Evolutionary conservation across 257 asterid genomes (phyloP), one percentile per base, ranked within the genome.

Genomic region (Cinchona pubescens): DNA sequence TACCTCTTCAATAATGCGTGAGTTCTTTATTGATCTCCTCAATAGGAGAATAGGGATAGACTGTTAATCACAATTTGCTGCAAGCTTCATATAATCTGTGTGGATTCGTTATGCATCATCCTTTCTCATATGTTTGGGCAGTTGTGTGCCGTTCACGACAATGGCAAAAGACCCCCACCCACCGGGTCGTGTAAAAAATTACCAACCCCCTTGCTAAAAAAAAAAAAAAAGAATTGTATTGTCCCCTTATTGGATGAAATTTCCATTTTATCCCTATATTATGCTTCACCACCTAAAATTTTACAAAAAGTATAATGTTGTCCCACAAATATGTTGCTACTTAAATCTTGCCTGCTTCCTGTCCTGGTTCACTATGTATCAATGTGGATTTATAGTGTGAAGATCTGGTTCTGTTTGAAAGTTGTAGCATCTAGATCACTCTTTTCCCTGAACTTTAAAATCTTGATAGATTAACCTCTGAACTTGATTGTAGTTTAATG

Each of bases 1-100:
- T 91, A 87, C 84, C 87, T 93, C 70, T 90, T 91, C 83, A 91
- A 79, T 76, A 86, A 80, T 16, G 92, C 76, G 98, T 93, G 82
- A 91, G 98, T 83, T 58, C 23, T 73, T 58, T 66, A 23, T 16
- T 35, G 70, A 40, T 78, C 59, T 69, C 38, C 42, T 42, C 1
- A 30, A 40, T 40, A 40, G 5, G 0, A 4, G 45, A 40, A 40
- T 25, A 48, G 29, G 3, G 29, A 55, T 29, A 23, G 71, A 9
- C 16, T 45, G 56, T 71, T 49, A 35, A 71, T 60, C 29, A 29
- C 27, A 45, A 46, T 60, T 63, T 69, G 62, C 53, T 38, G 51
- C 68, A 2, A 60, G 3, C 15, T 21, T 69, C 30, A 23, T 59
- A 4, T 34, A 25, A n/a, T 42, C 30, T 5, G 13, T 5, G 13